Conservation (phyloP, 202 grass and related monocot genomes). For the Carex arenaria region DNA sequence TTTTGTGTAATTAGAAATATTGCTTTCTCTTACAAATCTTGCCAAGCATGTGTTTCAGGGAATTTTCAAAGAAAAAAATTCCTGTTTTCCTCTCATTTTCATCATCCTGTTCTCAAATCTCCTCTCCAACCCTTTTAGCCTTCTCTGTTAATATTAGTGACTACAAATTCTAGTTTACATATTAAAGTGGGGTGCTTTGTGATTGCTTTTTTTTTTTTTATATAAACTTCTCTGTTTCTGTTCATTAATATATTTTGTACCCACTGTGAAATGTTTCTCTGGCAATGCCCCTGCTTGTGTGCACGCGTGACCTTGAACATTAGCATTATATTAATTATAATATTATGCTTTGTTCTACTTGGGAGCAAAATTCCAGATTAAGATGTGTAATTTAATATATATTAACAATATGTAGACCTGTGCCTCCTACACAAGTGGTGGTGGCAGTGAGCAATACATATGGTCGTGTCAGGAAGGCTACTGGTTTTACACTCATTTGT, state of each 20-base stretch:
- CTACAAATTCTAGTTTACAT: neutral
- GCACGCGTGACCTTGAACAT: neutral
- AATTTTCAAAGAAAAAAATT: neutral
- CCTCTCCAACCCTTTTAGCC: neutral
- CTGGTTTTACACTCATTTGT: conserved; percentile 77
- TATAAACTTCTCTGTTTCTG: neutral
- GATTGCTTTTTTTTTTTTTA: neutral
- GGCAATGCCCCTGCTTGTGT: neutral
- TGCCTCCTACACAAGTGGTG: conserved; percentile 93
- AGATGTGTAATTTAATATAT: conserved; percentile 14
- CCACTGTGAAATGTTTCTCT: neutral
- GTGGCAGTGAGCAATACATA: conserved; percentile 92
- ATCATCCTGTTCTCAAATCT: neutral
- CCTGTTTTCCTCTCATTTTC: neutral
- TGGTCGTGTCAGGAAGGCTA: conserved; percentile 82
- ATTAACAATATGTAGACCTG: conserved; percentile 46
- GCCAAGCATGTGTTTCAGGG: neutral
- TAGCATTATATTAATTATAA: neutral
- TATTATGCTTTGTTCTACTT: neutral
- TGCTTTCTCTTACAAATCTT: neutral
- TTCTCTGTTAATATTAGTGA: neutral
- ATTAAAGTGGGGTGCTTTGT: neutral
- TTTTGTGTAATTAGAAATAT: neutral
- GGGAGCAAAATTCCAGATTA: neutral
- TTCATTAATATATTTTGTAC: neutral